Percentiles rank a stretch among this genome's conserved stretches.
phyloP scores from a whole-genome alignment of 2,329 filamentous ascomycete species.

The Sordariomycetes sp. region DNA sequence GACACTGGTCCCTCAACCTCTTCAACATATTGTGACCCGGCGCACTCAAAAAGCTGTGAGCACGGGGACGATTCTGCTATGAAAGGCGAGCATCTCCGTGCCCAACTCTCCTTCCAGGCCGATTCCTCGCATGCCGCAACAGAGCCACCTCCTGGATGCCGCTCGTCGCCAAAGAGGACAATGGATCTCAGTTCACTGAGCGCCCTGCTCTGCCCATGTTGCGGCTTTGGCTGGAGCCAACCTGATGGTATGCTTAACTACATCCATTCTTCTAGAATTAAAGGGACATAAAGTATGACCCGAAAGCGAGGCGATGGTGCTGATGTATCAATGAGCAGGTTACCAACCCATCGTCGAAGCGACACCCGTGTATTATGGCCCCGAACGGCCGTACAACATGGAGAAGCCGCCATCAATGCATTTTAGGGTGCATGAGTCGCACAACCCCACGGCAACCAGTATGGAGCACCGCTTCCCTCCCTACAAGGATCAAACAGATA shows the following conservation, averaged over 20 bases:
- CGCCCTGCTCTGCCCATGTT: conserved; percentile 20
- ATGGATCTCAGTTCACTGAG: too few species aligned
- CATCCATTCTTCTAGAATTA: neutral
- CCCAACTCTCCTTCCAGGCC: too few species aligned
- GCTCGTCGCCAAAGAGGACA: conserved; percentile 15
- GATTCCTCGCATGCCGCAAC: too few species aligned
- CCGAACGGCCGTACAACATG: conserved; percentile 20
- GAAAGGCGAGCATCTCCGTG: neutral
- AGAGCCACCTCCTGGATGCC: too few species aligned
- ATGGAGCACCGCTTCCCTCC: too few species aligned
- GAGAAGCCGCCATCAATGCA: conserved; percentile 13
- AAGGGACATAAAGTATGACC: too few species aligned
- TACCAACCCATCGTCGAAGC: conserved; percentile 21
- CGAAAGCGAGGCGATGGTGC: too few species aligned
- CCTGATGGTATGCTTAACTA: conserved; percentile 22
- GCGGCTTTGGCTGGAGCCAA: conserved; percentile 16
- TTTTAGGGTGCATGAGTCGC: neutral
- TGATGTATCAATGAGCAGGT: too few species aligned
- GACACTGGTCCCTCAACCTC: neutral
- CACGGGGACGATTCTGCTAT: neutral
- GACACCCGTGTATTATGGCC: conserved; percentile 15
- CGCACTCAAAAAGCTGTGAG: too few species aligned
- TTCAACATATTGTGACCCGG: too few species aligned
- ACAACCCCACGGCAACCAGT: too few species aligned
- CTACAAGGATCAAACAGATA: too few species aligned